phyloP scores from a whole-genome alignment of 495 filamentous ascomycete genomes.

The Parmelia sp. region DNA sequence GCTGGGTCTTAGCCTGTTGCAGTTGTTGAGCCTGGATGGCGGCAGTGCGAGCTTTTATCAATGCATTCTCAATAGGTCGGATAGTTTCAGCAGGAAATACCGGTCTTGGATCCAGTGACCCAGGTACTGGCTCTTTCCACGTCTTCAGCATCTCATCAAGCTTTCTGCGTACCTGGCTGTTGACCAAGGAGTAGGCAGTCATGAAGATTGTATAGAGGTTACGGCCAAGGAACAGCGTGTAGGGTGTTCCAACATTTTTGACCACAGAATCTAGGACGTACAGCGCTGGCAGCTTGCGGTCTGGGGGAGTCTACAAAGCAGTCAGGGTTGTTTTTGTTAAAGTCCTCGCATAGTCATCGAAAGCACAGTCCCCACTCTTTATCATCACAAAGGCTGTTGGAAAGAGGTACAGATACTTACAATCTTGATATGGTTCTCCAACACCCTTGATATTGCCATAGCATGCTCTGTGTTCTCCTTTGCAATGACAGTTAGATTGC shows the following conservation, averaged over 20 bases:
- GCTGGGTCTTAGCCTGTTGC: conserved; percentile 51
- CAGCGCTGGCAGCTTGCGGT: conserved; percentile 84
- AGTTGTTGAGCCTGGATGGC: conserved; percentile 65
- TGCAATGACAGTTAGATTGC: conserved; percentile 90
- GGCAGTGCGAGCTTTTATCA: conserved; percentile 79
- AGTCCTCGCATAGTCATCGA: neutral
- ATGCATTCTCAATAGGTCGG: conserved; percentile 82
- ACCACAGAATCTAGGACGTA: conserved; percentile 97
- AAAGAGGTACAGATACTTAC: conserved; percentile 50
- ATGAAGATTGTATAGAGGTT: conserved; percentile 93
- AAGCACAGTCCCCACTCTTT: neutral
- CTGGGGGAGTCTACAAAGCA: conserved; percentile 63
- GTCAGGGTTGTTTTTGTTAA: neutral
- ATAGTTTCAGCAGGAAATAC: conserved; percentile 84
- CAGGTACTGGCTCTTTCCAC: conserved; percentile 94
- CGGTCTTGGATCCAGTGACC: conserved; percentile 77
- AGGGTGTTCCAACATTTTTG: conserved; percentile 97
- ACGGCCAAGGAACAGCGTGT: conserved; percentile 85
- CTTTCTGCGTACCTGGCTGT: conserved; percentile 70
- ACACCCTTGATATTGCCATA: conserved; percentile 75
- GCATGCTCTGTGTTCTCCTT: conserved; percentile 95
- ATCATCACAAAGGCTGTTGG: neutral
- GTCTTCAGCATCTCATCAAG: conserved; percentile 97
- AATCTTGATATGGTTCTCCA: conserved; percentile 87
- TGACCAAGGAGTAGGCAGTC: conserved; percentile 87